Percentiles rank a stretch among this genome's conserved stretches.
These are phyloP conservation scores for Dendrostoma leiphaemia DNA, from an alignment of 2,329 filamentous ascomycete species.

Conservation along the genomic window DNA sequence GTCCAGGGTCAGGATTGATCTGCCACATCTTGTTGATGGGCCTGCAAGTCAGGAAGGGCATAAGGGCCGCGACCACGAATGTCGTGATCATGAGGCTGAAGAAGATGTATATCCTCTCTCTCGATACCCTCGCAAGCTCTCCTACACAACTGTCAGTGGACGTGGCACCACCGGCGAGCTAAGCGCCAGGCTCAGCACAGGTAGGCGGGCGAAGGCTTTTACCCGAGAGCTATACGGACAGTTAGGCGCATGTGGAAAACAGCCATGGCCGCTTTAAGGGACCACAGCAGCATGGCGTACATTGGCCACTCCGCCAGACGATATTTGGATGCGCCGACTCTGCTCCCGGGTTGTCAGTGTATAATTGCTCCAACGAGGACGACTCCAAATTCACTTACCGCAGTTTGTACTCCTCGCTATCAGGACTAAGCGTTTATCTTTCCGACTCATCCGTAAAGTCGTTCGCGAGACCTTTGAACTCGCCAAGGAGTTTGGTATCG, in stretches of 20 bases:
- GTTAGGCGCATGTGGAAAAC: slow-evolving; percentile 54
- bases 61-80: slow-evolving; percentile 29
- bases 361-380: no score
- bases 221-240: no score
- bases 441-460: slow-evolving; percentile 52
- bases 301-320: slow-evolving; percentile 52
- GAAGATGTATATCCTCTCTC: slow-evolving; percentile 1
- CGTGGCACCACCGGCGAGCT: slow-evolving; percentile 1
- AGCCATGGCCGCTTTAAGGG: slow-evolving; percentile 52
- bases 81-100: slow-evolving; percentile 4
- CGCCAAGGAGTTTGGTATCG: slow-evolving; percentile 44
- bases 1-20: slow-evolving; percentile 22
- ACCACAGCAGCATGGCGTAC: slow-evolving; percentile 51
- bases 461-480: slow-evolving; percentile 48
- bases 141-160: slow-evolving; percentile 25
- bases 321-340: slow-evolving; percentile 50
- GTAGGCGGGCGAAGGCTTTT: no score
- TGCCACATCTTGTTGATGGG: slow-evolving; percentile 21
- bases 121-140: slow-evolving; percentile 17
- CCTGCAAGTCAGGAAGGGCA: slow-evolving; percentile 16
- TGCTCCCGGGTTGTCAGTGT: no score
- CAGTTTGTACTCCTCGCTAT: slow-evolving; percentile 39
- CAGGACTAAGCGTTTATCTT: slow-evolving; percentile 38
- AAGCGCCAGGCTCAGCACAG: no score
- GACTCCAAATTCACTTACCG: no score